phyloP scores from a whole-genome alignment of 495 filamentous ascomycete species.

The Penicillium cataractarum region DNA sequence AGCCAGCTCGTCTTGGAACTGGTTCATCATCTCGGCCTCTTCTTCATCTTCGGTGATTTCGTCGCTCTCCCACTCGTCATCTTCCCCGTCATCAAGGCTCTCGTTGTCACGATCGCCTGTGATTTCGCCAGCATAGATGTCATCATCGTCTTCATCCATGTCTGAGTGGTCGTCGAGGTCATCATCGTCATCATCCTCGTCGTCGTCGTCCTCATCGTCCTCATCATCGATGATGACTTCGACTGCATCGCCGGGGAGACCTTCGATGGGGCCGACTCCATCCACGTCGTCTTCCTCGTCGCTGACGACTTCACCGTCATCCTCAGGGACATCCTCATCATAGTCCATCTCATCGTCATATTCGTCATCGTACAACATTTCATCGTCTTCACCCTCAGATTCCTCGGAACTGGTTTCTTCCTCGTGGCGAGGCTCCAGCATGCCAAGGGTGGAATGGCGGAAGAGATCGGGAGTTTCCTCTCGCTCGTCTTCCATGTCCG shows the following conservation, averaged over 20 bases:
- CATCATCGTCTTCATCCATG: conserved; percentile 57
- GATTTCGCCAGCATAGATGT: conserved; percentile 57
- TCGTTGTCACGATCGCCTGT: conserved; percentile 68
- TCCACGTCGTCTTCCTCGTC: conserved; percentile 87
- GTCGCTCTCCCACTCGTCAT: conserved; percentile 65
- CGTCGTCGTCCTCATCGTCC: conserved; percentile 65
- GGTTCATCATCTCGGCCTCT: conserved; percentile 56
- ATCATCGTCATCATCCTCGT: conserved; percentile 69
- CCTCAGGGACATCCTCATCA: conserved; percentile 72
- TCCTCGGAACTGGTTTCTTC: conserved; percentile 68
- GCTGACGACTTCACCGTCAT: conserved; percentile 84
- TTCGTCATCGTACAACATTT: conserved; percentile 87
- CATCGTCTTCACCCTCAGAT: conserved; percentile 75
- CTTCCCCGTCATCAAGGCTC: conserved; percentile 58
- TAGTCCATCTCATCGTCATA: conserved; percentile 92
- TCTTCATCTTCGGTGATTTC: conserved; percentile 59
- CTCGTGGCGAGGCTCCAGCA: conserved; percentile 84
- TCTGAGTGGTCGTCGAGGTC: conserved; percentile 48
- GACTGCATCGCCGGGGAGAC: conserved; percentile 77
- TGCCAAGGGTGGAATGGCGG: conserved; percentile 91
- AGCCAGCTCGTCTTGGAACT: conserved; percentile 53
- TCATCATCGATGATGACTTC: conserved; percentile 85
- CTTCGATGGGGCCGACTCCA: conserved; percentile 83
- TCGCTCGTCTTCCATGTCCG: conserved; percentile 82
- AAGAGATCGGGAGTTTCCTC: conserved; percentile 98